phyloP scores from a whole-genome alignment of 1,284 basidiomycete species.

The Chalciporus sp. region DNA sequence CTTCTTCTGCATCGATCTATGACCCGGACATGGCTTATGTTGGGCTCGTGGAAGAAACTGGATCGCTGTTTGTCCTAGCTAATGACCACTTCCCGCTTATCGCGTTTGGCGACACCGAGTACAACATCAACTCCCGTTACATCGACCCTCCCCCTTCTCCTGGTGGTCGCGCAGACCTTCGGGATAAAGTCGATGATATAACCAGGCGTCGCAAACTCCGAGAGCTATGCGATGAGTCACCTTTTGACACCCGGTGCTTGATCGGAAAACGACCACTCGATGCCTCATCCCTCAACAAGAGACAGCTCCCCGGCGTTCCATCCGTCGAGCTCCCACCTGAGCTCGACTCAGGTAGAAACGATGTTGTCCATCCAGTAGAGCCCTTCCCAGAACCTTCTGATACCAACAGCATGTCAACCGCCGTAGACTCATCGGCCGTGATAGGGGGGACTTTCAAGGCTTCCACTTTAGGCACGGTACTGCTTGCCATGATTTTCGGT shows the following conservation, averaged over 20 bases:
- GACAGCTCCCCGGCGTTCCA: conserved; percentile 37
- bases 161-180: conserved; percentile 36
- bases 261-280: conserved; percentile 60
- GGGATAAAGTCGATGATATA: conserved; percentile 45
- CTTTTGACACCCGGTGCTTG: conserved; percentile 56
- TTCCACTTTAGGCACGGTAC: conserved; percentile 22
- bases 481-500: conserved; percentile 28
- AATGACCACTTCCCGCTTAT: conserved; percentile 75
- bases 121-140: conserved; percentile 28
- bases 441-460: conserved; percentile 15
- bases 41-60: conserved; percentile 69
- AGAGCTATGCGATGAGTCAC: conserved; percentile 40
- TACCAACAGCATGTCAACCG: conserved; percentile 15
- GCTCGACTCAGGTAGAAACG: conserved; percentile 2
- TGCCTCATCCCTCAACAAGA: conserved; percentile 32
- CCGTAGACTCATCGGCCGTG: conserved; percentile 14
- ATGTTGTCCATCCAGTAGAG: conserved; percentile 10
- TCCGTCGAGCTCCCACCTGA: conserved; percentile 30
- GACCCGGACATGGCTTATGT: conserved; percentile 67
- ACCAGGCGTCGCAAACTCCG: conserved; percentile 43
- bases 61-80: conserved; percentile 79
- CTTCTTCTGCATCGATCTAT: conserved; percentile 41
- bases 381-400: conserved; percentile 18
- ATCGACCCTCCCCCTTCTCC: conserved; percentile 42
- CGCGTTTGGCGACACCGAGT: conserved; percentile 57